Evolutionary conservation across 768 basidiomycete genomes (phyloP).

Genomic region (Fistulinella prunicolor): DNA sequence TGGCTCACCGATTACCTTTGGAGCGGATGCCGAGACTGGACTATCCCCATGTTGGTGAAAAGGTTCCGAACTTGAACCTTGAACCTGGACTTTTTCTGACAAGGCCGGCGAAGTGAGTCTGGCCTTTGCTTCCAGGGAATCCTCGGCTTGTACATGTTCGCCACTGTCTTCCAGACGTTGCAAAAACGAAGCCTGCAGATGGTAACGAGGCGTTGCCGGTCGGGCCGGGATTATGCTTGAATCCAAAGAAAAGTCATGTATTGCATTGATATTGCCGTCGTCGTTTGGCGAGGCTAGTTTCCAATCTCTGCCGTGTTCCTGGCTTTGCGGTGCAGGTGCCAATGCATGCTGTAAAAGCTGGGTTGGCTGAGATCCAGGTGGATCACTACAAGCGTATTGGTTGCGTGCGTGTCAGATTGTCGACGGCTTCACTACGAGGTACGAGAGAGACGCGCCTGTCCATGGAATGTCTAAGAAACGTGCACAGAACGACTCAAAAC

Average conservation of each 20-base stretch:
- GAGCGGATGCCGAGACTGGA: constrained; percentile 28
- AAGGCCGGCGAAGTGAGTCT: constrained; percentile 23
- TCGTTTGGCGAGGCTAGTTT: constrained; percentile 16
- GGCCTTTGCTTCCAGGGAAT: constrained; percentile 56
- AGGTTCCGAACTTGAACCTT: constrained; percentile 26
- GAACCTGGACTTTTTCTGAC: constrained; percentile 22
- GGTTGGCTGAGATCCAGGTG: constrained; percentile 51
- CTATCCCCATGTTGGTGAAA: constrained; percentile 22
- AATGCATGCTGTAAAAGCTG: constrained; percentile 50
- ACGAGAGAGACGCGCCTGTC: constrained; percentile 38
- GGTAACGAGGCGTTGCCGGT: constrained; percentile 45
- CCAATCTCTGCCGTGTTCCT: constrained; percentile 10
- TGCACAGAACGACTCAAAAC: constrained; percentile 3
- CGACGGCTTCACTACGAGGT: constrained; percentile 3
- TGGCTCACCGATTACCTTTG: constrained; percentile 33
- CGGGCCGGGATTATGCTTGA: constrained; percentile 37
- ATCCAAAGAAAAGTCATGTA: constrained; percentile 39
- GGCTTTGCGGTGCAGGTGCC: constrained; percentile 19
- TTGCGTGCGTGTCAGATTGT: constrained; percentile 10
- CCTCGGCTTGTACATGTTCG: constrained; percentile 33
- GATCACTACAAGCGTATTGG: constrained; percentile 35
- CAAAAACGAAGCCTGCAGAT: constrained; percentile 33
- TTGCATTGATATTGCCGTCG: constrained; percentile 20
- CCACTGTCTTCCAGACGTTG: constrained; percentile 4
- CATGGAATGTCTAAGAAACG: constrained; percentile 34